These are phyloP conservation scores for Paxillus involutus DNA, from an alignment of 768 basidiomycete species.

Conservation along the genomic window DNA sequence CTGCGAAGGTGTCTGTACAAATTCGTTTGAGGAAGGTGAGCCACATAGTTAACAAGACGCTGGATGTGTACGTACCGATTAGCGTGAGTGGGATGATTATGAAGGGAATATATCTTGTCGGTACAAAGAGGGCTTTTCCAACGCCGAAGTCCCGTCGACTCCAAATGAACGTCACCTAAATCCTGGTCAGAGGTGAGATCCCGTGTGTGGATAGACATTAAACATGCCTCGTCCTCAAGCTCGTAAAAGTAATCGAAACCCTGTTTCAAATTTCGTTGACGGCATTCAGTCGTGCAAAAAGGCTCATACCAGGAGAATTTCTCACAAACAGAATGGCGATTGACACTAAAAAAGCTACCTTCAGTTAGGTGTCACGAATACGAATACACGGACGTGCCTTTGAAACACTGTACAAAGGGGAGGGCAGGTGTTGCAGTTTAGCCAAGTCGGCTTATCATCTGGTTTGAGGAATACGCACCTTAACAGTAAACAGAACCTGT, in stretches of 20 bases:
- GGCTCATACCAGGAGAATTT: neutral
- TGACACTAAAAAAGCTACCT: neutral
- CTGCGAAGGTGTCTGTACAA: neutral
- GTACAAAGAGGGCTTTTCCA: neutral
- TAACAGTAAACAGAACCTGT: too few species aligned
- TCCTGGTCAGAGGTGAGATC: neutral
- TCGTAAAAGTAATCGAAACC: neutral
- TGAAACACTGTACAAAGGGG: neutral
- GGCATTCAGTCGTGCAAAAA: neutral
- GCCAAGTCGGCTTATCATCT: too few species aligned
- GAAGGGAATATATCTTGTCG: neutral
- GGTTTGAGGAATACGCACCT: too few species aligned
- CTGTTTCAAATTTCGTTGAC: neutral
- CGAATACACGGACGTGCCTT: neutral
- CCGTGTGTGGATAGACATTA: neutral
- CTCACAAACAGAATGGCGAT: neutral
- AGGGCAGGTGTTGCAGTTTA: too few species aligned
- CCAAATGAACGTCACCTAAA: neutral
- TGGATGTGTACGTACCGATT: neutral
- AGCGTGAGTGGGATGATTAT: neutral
- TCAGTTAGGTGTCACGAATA: neutral
- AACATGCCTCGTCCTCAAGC: neutral
- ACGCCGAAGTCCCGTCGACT: neutral
- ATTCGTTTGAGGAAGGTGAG: neutral
- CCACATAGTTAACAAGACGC: neutral